phyloP scores from a whole-genome alignment of 169 alveolate species.

The Plasmodium gallinaceum region DNA sequence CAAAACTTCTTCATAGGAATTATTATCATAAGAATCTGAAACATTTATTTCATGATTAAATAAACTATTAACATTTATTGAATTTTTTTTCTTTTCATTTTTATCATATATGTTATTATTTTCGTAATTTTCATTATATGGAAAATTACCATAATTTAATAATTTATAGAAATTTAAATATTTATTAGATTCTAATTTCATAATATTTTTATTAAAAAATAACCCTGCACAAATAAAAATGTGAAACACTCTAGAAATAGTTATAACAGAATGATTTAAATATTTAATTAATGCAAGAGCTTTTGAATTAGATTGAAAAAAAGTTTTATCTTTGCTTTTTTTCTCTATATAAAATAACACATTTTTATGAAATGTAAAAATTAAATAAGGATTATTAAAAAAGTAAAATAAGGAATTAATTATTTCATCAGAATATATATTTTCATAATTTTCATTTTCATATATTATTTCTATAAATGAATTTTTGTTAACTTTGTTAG shows the following conservation, averaged over 20 bases:
- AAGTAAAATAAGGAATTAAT: conserved; percentile 67
- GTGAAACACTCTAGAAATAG: conserved; percentile 27
- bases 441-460: conserved; percentile 13
- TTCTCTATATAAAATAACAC: conserved; percentile 66
- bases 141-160: conserved; percentile 26
- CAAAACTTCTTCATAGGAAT: neutral
- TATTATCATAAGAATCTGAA: neutral
- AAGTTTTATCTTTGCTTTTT: conserved; percentile 37
- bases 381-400: conserved; percentile 64
- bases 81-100: neutral
- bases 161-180: conserved; percentile 57
- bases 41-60: neutral
- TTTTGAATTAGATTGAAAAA: conserved; percentile 25
- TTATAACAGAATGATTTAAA: conserved; percentile 53
- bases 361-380: conserved; percentile 63
- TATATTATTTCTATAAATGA: conserved; percentile 63
- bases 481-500: conserved; percentile 14
- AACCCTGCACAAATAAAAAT: conserved; percentile 47
- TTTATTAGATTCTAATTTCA: conserved; percentile 34
- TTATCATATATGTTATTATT: neutral
- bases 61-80: conserved; percentile 6
- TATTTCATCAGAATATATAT: conserved; percentile 52
- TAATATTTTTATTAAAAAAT: conserved; percentile 52
- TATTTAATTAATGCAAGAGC: conserved; percentile 44
- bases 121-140: neutral